Conservation (phyloP, 371 early-diverging fungal genomes). For the Mucor sp. region DNA sequence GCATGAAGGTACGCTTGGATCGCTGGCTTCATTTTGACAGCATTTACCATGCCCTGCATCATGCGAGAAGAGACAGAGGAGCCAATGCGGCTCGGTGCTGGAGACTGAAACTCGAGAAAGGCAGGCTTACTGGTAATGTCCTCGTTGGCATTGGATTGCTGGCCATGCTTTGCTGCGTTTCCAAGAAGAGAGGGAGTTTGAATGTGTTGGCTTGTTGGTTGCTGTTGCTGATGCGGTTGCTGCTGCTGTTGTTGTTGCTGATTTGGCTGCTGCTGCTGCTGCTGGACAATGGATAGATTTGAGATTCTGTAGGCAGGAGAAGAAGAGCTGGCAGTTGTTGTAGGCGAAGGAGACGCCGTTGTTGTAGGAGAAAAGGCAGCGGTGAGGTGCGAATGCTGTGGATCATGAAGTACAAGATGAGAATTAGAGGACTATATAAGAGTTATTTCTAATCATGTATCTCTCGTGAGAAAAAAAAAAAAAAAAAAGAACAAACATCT, state of each 20-base stretch:
- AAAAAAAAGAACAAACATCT: slow-evolving; percentile 3
- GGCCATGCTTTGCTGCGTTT: neutral
- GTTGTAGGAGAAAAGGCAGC: neutral
- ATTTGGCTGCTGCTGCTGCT: neutral
- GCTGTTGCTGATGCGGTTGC: neutral
- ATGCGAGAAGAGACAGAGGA: slow-evolving; percentile 23
- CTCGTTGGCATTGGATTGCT: neutral
- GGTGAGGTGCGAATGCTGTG: slow-evolving; percentile 5
- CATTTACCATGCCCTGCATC: slow-evolving; percentile 31
- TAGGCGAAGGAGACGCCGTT: slow-evolving; percentile 4
- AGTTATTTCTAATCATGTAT: slow-evolving; percentile 15
- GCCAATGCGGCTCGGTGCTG: slow-evolving; percentile 15
- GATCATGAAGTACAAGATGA: neutral
- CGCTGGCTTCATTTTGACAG: slow-evolving; percentile 34
- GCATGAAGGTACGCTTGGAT: slow-evolving; percentile 45
- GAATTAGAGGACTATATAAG: slow-evolving; percentile 9
- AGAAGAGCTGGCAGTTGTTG: slow-evolving; percentile 2
- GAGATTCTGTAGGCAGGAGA: slow-evolving; percentile 4
- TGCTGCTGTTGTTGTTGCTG: neutral
- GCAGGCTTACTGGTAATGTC: neutral
- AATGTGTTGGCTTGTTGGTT: neutral
- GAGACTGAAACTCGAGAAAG: slow-evolving; percentile 16
- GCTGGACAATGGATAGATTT: slow-evolving; percentile 3
- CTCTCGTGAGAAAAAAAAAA: slow-evolving; percentile 21
- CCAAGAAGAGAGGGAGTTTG: slow-evolving; percentile 14